Evolutionary conservation across 345 rosid genomes (phyloP), one percentile per base, ranked within the genome.

Genomic region (Eucalyptus albens): DNA sequence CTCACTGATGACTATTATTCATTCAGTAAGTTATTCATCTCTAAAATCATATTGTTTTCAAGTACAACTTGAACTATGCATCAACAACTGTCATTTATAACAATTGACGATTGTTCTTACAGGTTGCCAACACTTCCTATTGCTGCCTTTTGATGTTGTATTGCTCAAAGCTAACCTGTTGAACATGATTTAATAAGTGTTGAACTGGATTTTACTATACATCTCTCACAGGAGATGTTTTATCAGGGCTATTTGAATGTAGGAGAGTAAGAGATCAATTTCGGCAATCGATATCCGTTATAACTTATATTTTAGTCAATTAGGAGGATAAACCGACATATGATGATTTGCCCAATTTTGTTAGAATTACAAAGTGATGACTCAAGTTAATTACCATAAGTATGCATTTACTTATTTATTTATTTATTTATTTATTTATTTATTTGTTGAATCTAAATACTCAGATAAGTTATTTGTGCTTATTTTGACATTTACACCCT

Each of bases 81-180:
- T 56, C 8, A 56, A 56, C 29, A 9, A 10, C 11, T 56, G 14
- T 56, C 62, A 10, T 56, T 22, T 22, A 21, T 56, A 56, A 56
- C 0, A 0, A 0, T 56, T 24, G 62, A 24, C 29, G 3, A 56
- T 56, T 22, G 1, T 56, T 11, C 14, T 24, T 56, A 56, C 4
- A 56, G 0, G 10, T 0, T 1, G 14, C 62, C 27, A 56, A 56
- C 62, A 56, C 62, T 56, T 24, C 62, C 3, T 56, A 24, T 24
- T 0, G 0, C 62, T 56, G 0, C 13, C 26, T 56, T 56, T 56
- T 2, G 12, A 24, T 56, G 27, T 10, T 24, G 6, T 22, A 5
- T 56, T 10, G 29, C 14, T 24, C 62, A 24, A 56, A 56, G 29
- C 62, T 56, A 5, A 56, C 12, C 1, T 24, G 4, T 10, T 24